Evolutionary conservation across 2,329 filamentous ascomycete species (phyloP).

Genomic region (Aphanocladium album): DNA sequence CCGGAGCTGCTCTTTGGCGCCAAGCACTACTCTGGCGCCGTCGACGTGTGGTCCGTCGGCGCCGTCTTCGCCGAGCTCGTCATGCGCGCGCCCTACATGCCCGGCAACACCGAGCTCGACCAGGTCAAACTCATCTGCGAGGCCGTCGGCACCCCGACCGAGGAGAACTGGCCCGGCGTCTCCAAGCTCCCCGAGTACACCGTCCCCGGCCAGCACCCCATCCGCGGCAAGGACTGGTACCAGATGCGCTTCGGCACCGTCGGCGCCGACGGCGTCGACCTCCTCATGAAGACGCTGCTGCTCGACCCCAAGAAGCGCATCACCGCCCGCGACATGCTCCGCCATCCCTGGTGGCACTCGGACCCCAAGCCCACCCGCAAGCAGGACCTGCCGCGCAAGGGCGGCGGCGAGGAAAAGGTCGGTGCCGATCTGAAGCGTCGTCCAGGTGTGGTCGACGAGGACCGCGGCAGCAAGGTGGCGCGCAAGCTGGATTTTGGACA

Average conservation of each 20-base stretch:
- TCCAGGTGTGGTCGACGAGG: constrained; percentile 62
- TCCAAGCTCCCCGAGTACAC: constrained; percentile 74
- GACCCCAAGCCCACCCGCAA: constrained; percentile 80
- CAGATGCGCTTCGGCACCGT: constrained; percentile 72
- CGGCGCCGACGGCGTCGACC: constrained; percentile 76
- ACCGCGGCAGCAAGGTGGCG: constrained; percentile 69
- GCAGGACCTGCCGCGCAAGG: constrained; percentile 74
- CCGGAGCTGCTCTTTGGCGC: constrained; percentile 91
- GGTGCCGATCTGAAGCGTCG: constrained; percentile 76
- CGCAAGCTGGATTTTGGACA: constrained; percentile 74
- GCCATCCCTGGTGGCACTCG: constrained; percentile 79
- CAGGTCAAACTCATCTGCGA: constrained; percentile 82
- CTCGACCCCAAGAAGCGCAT: constrained; percentile 84
- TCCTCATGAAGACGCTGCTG: constrained; percentile 78
- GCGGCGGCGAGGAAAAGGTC: constrained; percentile 67
- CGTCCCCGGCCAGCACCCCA: constrained; percentile 56
- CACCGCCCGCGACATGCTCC: constrained; percentile 69
- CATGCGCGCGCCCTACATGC: constrained; percentile 74
- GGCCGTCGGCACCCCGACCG: constrained; percentile 82
- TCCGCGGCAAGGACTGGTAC: constrained; percentile 68
- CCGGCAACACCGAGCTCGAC: constrained; percentile 78
- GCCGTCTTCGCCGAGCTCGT: constrained; percentile 91
- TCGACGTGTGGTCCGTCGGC: constrained; percentile 92
- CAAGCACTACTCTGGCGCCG: constrained; percentile 80
- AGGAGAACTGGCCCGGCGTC: constrained; percentile 94